A percentile compares a stretch with the other conserved stretches of the same genome.
Evolutionary conservation across 2,329 filamentous ascomycete species (phyloP).

Genomic region (Aspergillus thermomutatus): DNA sequence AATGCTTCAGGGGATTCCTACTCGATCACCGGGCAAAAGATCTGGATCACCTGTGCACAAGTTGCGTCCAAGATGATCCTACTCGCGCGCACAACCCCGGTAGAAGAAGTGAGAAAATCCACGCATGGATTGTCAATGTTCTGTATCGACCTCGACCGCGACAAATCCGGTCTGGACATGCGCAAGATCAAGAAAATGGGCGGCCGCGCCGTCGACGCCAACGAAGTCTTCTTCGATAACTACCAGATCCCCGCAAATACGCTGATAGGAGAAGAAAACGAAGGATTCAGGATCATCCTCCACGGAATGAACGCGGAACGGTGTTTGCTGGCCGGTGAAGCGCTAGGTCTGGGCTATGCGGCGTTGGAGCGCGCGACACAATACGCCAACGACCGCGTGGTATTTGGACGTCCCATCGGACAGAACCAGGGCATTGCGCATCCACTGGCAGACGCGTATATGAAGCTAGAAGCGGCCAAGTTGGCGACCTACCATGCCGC

Average conservation of each 20-base stretch:
- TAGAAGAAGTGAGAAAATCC: conserved; percentile 64
- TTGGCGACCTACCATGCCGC: conserved; percentile 61
- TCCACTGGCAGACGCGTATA: conserved; percentile 57
- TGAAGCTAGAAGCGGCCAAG: conserved; percentile 61
- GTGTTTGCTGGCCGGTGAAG: conserved; percentile 73
- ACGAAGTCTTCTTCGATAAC: conserved; percentile 83
- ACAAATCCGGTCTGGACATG: conserved; percentile 60
- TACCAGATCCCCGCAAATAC: conserved; percentile 64
- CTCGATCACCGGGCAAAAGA: conserved; percentile 72
- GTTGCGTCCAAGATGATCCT: conserved; percentile 81
- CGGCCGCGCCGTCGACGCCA: conserved; percentile 75
- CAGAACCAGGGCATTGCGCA: conserved; percentile 60
- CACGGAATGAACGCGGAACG: conserved; percentile 79
- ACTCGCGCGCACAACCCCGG: conserved; percentile 69
- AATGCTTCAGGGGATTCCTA: conserved; percentile 56
- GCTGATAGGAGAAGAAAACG: conserved; percentile 68
- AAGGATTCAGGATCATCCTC: conserved; percentile 75
- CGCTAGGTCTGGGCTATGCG: conserved; percentile 74
- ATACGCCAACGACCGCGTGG: conserved; percentile 63
- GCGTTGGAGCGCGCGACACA: conserved; percentile 59
- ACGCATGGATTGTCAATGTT: conserved; percentile 77
- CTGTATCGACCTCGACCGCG: conserved; percentile 70
- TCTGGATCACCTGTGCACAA: conserved; percentile 85
- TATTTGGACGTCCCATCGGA: conserved; percentile 58
- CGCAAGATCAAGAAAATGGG: conserved; percentile 82